Evolutionary conservation across 768 basidiomycete genomes (phyloP).

Genomic region (Rubroboletus pulcherrimus): DNA sequence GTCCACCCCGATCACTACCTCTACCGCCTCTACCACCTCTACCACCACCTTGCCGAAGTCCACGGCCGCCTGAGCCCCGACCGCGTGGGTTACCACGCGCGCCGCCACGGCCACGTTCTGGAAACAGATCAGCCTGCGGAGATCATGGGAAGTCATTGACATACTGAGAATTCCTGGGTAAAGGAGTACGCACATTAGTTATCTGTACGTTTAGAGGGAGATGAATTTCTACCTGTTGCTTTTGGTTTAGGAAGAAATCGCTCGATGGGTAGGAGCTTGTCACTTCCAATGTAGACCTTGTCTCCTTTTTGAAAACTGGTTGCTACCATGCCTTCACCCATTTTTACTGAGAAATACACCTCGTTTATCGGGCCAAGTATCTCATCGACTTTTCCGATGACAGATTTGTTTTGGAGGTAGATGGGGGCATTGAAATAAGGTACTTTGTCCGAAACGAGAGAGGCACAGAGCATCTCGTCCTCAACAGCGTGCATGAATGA

Average conservation of each 20-base stretch:
- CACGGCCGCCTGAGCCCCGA: slow-evolving; percentile 29
- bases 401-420: slow-evolving; percentile 93
- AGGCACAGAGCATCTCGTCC: slow-evolving; percentile 95
- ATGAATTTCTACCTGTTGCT: slow-evolving; percentile 56
- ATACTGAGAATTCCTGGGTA: slow-evolving; percentile 28
- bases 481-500: slow-evolving; percentile 93
- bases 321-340: slow-evolving; percentile 94
- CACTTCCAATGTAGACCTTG: slow-evolving; percentile 96
- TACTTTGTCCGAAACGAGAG: slow-evolving; percentile 81
- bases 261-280: slow-evolving; percentile 95
- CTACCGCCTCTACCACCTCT: slow-evolving; percentile 38
- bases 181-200: neutral
- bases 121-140: slow-evolving; percentile 30
- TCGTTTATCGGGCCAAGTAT: slow-evolving; percentile 99
- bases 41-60: slow-evolving; percentile 35
- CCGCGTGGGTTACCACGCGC: slow-evolving; percentile 25
- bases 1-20: slow-evolving; percentile 38
- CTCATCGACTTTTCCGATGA: slow-evolving; percentile 97
- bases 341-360: slow-evolving; percentile 97
- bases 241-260: slow-evolving; percentile 97
- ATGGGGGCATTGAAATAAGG: slow-evolving; percentile 99
- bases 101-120: slow-evolving; percentile 46
- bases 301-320: slow-evolving; percentile 96
- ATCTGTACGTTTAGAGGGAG: slow-evolving; percentile 3
- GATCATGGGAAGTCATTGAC: slow-evolving; percentile 1